Base-by-base conservation (phyloP, 306 rosid genomes). In the Trifolium pratense region DNA sequence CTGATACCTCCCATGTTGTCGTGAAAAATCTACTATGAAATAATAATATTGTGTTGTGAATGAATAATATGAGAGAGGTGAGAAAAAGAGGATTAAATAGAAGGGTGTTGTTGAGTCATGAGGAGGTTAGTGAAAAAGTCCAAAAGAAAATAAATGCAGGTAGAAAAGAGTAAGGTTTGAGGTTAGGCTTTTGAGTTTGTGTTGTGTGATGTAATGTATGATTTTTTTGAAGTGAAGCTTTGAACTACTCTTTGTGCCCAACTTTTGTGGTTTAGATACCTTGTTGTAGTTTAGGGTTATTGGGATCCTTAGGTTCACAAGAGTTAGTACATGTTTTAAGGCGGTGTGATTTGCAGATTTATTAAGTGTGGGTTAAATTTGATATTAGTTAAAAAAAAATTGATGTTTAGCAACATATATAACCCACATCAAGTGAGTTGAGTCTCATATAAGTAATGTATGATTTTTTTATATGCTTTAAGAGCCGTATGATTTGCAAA, bases 1-100 rank as follows among this genome's bases (percentile, higher is more conserved):
- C 82, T 68, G 82, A 90, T 87, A 65, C 71, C 85, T 48, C 81
- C 88, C 98, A 92, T 92, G 78, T 2, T 79, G 59, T 18, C 6
- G 48, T 42, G 7, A n/a, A 7, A 43, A 32, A 16, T n/a, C n/a
- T 7, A 4, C 1, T 0, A 17, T 29, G 39, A 6, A 36, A 51
- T 1, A 7, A 23, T 0, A 32, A 16, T 13, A 4, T 15, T 25
- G 23, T 5, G 11, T 21, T 21, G 25, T 13, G 40, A 29, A 16
- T 55, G 55, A 75, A 74, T 46, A 48, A 39, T 15, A 79, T 1
- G 69, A n/a, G 75, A 65, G 46, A 34, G 39, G 9, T 21, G 12
- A 53, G 11, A 13, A 34, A 6, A 9, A 10, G 20, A 36, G 21
- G 68, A 40, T 69, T 80, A 80, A 80, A 75, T 80, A 80, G 73